phyloP scores from a whole-genome alignment of 768 basidiomycete species.

The Daedalea quercina region DNA sequence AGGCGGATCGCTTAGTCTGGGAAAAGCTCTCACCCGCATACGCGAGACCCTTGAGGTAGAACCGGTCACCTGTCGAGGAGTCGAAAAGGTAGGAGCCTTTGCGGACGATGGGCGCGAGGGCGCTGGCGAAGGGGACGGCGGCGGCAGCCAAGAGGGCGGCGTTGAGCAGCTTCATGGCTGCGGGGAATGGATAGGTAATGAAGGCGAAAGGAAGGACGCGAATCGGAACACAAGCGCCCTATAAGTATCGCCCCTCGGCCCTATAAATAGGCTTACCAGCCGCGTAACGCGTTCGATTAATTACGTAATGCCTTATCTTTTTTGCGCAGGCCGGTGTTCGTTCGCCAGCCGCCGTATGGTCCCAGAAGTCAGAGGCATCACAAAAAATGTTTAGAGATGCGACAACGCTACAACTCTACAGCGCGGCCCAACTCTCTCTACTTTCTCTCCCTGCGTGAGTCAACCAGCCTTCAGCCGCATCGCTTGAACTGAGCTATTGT shows the following conservation, averaged over 20 bases:
- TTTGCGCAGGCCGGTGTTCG: no score
- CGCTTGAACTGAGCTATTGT: not conserved
- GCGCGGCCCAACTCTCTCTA: no score
- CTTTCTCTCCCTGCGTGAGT: no score
- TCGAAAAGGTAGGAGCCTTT: constrained; percentile 3
- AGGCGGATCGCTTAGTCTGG: not conserved
- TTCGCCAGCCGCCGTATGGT: no score
- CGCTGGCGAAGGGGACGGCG: not conserved
- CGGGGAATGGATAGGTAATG: not conserved
- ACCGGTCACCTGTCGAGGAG: not conserved
- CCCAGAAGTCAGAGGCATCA: not conserved
- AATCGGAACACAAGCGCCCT: not conserved
- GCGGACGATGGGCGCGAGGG: not conserved
- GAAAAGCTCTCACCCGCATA: constrained; percentile 1
- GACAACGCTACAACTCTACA: not conserved
- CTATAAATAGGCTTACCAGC: not conserved
- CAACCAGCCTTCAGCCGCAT: no score
- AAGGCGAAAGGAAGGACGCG: not conserved
- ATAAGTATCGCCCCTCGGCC: not conserved
- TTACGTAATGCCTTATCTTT: not conserved
- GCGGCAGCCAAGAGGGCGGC: not conserved
- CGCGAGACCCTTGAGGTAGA: constrained; percentile 2
- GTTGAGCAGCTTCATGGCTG: not conserved
- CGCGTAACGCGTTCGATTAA: not conserved
- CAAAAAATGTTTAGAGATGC: not conserved